These are phyloP conservation scores for Aspergillus calidoustus DNA, from an alignment of 2,329 filamentous ascomycete genomes.

Conservation along the genomic window DNA sequence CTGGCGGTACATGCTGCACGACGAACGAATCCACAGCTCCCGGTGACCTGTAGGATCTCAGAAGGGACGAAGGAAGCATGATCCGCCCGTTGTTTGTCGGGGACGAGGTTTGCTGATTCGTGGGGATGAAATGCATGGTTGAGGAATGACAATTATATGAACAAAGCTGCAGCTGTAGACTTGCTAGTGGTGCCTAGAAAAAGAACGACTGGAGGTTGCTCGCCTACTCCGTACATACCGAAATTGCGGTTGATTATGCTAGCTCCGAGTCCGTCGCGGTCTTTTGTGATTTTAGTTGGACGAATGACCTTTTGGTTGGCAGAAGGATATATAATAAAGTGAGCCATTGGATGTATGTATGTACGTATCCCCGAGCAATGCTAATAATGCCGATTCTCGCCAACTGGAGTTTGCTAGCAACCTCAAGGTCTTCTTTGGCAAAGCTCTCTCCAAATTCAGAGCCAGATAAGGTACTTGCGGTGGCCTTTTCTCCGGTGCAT, in stretches of 20 bases:
- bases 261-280: background rate
- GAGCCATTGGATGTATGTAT: background rate
- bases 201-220: background rate
- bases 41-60: conserved; percentile 8
- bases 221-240: background rate
- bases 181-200: background rate
- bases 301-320: background rate
- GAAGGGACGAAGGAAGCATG: conserved; percentile 2
- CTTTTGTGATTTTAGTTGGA: background rate
- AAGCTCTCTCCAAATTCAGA: background rate
- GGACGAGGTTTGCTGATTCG: conserved; percentile 2
- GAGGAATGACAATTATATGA: background rate
- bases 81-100: conserved; percentile 11
- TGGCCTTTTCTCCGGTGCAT: background rate
- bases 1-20: conserved; percentile 7
- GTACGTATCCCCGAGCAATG: background rate
- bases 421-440: background rate
- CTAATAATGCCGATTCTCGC: background rate
- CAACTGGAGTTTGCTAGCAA: background rate
- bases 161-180: conserved; percentile 1
- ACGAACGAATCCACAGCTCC: conserved; percentile 7
- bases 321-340: background rate
- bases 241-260: conserved; percentile 3
- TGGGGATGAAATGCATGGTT: conserved; percentile 6
- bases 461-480: background rate